Evolutionary conservation across 1,284 basidiomycete genomes (phyloP), one percentile per base, ranked within the genome.

Genomic region (Rhodotorula sp.): DNA sequence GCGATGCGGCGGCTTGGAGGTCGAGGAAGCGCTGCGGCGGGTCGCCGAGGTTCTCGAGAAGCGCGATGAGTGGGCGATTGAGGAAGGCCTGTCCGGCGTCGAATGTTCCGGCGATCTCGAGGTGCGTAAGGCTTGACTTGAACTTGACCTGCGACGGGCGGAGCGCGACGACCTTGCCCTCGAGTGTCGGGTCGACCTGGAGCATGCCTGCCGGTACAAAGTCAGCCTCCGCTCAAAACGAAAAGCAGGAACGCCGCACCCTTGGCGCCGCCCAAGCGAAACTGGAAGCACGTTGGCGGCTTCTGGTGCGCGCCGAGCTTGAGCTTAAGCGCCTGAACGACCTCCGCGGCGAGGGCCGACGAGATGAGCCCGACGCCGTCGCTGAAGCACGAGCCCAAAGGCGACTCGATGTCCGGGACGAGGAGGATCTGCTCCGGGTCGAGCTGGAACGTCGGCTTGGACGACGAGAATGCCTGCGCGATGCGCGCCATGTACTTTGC

Each of bases 131-230:
- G 0, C 80, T 84, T 4, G 84, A 85, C 3, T 85, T 82, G 76
- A 92, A 93, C 77, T 93, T 93, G 63, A 84, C 84, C 90, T 92
- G 91, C 0, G 88, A 90, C 3, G 84, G 82, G 29, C 91, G 84
- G 21, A 91, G 76, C 36, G 86, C 83, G 85, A 92, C 88, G 84
- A 25, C 84, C 82, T 60, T 66, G 84, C 82, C 44, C 19, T 59
- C 55, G 6, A 91, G 82, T 53, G 83, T 80, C 48, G 83, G 79
- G 77, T 92, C 89, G 27, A 91, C 84, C 32, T 83, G 85, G 0
- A 92, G 87, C 64, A 92, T 87, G 1, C 90, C 90, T 63, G 53
- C n/a, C 39, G 17, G 39, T 41, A 8, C 39, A 8, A 41, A 39
- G 6, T 22, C 39, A 29, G n/a, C n/a, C n/a, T 8, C 19, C 21